Conservation (phyloP, 768 basidiomycete species). For the Termitomyces heimii region DNA sequence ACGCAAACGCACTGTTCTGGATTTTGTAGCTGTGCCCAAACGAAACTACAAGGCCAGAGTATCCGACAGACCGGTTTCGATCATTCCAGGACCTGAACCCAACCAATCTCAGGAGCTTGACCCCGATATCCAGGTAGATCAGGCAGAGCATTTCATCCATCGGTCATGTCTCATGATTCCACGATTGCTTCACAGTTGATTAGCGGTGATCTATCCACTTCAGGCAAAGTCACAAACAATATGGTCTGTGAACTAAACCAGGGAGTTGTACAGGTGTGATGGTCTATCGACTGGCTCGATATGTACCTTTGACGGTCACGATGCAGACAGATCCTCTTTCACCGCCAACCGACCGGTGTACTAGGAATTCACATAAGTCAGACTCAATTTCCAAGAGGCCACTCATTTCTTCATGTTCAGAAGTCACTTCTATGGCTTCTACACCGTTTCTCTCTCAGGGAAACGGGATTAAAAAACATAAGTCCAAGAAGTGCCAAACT, state of each 20-base stretch:
- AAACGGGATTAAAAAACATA: not conserved
- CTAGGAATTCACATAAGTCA: not conserved
- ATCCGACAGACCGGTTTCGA: not conserved
- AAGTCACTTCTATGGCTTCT: not conserved
- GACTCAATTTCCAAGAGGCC: not conserved
- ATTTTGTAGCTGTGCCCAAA: slow-evolving; percentile 10
- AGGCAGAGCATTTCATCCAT: not conserved
- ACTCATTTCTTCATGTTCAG: not conserved
- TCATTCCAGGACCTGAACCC: not conserved
- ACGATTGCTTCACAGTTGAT: not conserved
- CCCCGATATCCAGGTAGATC: not conserved
- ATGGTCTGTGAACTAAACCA: not conserved
- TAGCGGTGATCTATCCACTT: not conserved
- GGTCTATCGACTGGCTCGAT: not conserved
- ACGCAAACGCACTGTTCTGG: slow-evolving; percentile 12
- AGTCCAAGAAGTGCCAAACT: not conserved
- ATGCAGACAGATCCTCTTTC: not conserved
- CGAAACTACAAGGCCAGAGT: not conserved
- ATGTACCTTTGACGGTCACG: not conserved
- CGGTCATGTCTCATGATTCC: not conserved
- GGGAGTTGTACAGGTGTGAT: slow-evolving; percentile 3
- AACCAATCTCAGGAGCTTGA: not conserved
- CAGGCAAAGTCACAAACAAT: not conserved
- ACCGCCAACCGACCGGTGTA: not conserved
- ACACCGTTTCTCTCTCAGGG: not conserved